Percentiles rank a stretch among this genome's conserved stretches.
Conservation (phyloP, 2,329 filamentous ascomycete genomes). For the Monosporascus sp. region DNA sequence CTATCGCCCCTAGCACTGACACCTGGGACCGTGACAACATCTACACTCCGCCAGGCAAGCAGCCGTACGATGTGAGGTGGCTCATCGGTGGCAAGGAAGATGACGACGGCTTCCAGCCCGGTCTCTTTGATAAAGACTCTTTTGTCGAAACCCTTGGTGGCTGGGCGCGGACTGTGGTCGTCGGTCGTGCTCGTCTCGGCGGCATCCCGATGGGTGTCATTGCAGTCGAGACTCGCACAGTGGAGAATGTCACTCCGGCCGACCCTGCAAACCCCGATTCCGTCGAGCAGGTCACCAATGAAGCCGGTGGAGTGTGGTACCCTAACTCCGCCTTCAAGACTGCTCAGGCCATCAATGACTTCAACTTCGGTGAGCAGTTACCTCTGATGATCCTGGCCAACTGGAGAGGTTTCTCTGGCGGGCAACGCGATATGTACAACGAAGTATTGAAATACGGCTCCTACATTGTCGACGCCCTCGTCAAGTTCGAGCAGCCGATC, state of each 20-base stretch:
- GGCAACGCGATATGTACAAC: constrained; percentile 99
- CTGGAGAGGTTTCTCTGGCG: constrained; percentile 99
- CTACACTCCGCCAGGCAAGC: constrained; percentile 76
- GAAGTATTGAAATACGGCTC: constrained; percentile 99
- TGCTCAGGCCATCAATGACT: constrained; percentile 95
- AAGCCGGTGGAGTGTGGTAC: constrained; percentile 99
- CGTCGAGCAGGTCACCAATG: constrained; percentile 88
- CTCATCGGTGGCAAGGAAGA: constrained; percentile 86
- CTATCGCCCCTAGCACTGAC: constrained; percentile 82
- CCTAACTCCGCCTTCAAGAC: constrained; percentile 99
- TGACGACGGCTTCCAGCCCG: constrained; percentile 78
- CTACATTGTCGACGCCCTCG: constrained; percentile 96
- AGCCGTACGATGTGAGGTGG: constrained; percentile 88
- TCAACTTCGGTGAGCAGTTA: constrained; percentile 97
- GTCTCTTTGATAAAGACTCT: constrained; percentile 93
- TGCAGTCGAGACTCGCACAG: constrained; percentile 87
- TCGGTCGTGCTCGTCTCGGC: constrained; percentile 91
- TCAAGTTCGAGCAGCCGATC: constrained; percentile 97
- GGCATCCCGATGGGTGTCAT: constrained; percentile 99
- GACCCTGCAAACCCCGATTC: constrained; percentile 98
- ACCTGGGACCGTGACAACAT: constrained; percentile 88
- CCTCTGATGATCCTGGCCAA: constrained; percentile 99
- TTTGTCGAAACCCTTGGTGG: constrained; percentile 96
- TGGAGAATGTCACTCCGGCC: constrained; percentile 94
- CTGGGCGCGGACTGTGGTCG: constrained; percentile 95